Evolutionary conservation across 2,329 filamentous ascomycete species (phyloP).

Genomic region (Trichophyton benhamiae): DNA sequence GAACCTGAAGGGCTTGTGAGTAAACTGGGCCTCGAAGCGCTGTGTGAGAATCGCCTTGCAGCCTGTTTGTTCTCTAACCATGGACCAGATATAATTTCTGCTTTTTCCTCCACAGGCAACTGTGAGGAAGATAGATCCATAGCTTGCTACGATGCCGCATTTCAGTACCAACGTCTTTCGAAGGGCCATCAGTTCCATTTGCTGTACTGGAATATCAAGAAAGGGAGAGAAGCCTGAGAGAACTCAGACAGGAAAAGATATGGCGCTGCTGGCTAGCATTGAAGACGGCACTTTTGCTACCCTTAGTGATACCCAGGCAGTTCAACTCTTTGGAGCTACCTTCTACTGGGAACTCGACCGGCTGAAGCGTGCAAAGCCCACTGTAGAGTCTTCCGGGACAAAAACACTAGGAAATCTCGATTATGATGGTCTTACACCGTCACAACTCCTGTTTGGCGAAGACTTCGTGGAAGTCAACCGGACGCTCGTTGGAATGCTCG

Average conservation of each 20-base stretch:
- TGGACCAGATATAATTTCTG: neutral
- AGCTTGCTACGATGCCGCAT: neutral
- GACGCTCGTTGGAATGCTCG: conserved; percentile 27
- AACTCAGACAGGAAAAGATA: neutral
- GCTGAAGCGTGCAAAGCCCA: neutral
- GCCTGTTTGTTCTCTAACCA: neutral
- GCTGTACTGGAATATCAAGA: neutral
- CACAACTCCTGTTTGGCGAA: conserved; percentile 19
- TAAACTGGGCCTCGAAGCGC: neutral
- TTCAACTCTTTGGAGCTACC: neutral
- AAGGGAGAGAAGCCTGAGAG: neutral
- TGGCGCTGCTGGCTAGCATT: neutral
- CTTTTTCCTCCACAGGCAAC: neutral
- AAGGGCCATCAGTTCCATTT: neutral
- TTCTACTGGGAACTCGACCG: neutral
- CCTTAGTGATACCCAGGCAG: neutral
- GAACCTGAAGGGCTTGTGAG: neutral
- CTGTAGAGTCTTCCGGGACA: neutral
- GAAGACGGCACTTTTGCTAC: neutral
- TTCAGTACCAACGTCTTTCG: neutral
- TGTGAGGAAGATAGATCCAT: neutral
- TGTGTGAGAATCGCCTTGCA: neutral
- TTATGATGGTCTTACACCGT: conserved; percentile 13
- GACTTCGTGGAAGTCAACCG: conserved; percentile 31
- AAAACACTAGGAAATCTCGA: neutral